Base-by-base conservation (phyloP, 2,329 filamentous ascomycete species). In the Calonectria pseudoturangicola region DNA sequence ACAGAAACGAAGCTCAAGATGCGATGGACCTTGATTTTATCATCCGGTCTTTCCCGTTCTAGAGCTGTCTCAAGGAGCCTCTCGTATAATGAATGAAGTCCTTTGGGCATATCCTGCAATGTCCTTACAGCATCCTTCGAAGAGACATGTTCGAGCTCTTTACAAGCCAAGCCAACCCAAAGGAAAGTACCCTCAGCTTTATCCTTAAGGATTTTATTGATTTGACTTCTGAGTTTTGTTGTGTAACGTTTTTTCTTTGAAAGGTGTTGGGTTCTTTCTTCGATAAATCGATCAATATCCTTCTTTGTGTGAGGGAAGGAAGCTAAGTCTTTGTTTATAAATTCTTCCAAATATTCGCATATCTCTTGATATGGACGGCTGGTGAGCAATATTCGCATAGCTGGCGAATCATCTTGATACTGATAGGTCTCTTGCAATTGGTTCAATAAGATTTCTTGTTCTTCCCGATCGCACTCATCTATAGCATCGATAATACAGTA, bases 171-270 rank as follows among this genome's bases (percentile, higher is more conserved):
- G 33, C 76, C 75, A 27, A 79, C 67, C 77, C 77, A 80, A 15
- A 80, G 70, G 27, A 80, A 80, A 15, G 71, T 80, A 10, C 74
- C 73, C 56, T 75, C 74, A 6, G 75, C 74, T 47, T 77, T 81
- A 16, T 73, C 56, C 48, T 67, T 56, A 8, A 81, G 76, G 6
- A 76, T 72, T 10, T 73, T 47, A 7, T 56, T 70, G 15, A 79
- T 62, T 39, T 78, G 66, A 0, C 62, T 43, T 30, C 71, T 71
- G n/a, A 73, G 56, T 48, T 72, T 75, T 16, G 62, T 43, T 33
- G 74, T 74, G 51, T 76, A 79, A 6, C 67, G 54, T 51, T 73
- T 78, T 63, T 64, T 75, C 21, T 67, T 69, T 4, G 65, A 63
- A 18, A 79, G 65, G 21, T 70, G 27, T 47, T 70, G 45, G 13